Evolutionary conservation across 345 rosid species (phyloP).

Genomic region (Carallia brachiata): DNA sequence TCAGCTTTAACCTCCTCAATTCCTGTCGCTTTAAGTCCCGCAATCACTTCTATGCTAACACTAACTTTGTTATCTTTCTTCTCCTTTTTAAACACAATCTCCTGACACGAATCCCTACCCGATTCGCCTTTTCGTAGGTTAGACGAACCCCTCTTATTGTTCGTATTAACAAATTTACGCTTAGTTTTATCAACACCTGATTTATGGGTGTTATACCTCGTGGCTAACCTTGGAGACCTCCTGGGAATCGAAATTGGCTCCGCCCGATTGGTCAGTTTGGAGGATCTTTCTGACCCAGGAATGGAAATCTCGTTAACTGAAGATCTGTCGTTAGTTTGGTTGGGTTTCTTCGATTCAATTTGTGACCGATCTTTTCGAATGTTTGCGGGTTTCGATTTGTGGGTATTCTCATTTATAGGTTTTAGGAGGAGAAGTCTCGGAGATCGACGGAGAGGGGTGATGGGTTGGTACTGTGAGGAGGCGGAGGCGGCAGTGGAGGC

Average conservation of each 20-base stretch:
- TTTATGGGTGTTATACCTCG: not conserved
- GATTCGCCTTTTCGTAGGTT: not conserved
- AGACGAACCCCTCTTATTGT: not conserved
- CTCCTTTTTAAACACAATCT: not conserved
- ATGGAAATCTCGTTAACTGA: not conserved
- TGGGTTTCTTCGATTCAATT: not conserved
- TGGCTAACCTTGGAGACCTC: conserved; percentile 16
- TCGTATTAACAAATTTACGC: not conserved
- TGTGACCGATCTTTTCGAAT: not conserved
- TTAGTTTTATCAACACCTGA: not conserved
- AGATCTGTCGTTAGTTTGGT: not conserved
- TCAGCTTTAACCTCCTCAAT: not conserved
- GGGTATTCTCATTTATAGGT: not conserved
- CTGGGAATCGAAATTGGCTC: not conserved
- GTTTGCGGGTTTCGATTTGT: not conserved
- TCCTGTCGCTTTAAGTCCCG: conserved; percentile 14
- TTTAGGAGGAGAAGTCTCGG: conserved; percentile 2
- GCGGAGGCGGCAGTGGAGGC: not conserved
- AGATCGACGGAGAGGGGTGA: conserved; percentile 17
- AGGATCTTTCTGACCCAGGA: not conserved
- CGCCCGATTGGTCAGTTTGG: not conserved
- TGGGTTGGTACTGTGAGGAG: not conserved
- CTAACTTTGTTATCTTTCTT: not conserved
- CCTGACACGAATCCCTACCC: not conserved
- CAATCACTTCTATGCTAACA: not conserved